Percentiles rank a stretch among this genome's conserved stretches.
Evolutionary conservation across 2,329 filamentous ascomycete genomes (phyloP).

Genomic region (Aschersonia sp.): DNA sequence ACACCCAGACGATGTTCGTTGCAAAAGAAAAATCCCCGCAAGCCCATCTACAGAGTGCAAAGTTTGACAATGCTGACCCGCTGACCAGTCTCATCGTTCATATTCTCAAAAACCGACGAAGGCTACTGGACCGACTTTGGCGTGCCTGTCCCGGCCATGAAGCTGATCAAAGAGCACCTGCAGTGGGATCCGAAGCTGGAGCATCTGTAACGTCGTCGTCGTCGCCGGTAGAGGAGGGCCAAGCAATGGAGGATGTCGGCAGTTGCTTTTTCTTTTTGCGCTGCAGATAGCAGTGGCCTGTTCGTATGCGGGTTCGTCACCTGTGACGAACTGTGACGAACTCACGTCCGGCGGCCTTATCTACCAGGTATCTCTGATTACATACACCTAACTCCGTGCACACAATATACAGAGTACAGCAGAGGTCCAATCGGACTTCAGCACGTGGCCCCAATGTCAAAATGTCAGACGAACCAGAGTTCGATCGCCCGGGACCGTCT

Average conservation of each 20-base stretch:
- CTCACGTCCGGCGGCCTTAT: too few relatives aligned
- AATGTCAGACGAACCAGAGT: not conserved
- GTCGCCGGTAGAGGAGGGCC: not conserved
- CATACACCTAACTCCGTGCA: too few relatives aligned
- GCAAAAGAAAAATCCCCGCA: not conserved
- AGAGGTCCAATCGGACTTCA: too few relatives aligned
- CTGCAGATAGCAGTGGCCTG: too few relatives aligned
- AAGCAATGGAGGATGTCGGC: not conserved
- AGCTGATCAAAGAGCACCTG: not conserved
- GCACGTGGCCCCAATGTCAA: not conserved
- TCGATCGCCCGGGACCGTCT: too few relatives aligned
- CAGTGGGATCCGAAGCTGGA: constrained; percentile 1
- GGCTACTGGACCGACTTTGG: constrained; percentile 1
- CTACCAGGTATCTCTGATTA: too few relatives aligned
- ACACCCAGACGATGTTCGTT: not conserved
- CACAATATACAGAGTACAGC: too few relatives aligned
- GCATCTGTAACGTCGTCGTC: not conserved
- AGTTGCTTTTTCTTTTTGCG: not conserved
- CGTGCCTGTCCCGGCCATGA: not conserved
- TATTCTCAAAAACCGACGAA: constrained; percentile 1
- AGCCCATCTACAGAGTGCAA: too few relatives aligned
- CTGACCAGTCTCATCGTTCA: not conserved
- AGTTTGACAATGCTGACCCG: not conserved
- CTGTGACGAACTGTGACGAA: too few relatives aligned
- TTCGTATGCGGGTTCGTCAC: too few relatives aligned